phyloP scores from a whole-genome alignment of 2,329 filamentous ascomycete genomes.

The Pezicula rhizophila region DNA sequence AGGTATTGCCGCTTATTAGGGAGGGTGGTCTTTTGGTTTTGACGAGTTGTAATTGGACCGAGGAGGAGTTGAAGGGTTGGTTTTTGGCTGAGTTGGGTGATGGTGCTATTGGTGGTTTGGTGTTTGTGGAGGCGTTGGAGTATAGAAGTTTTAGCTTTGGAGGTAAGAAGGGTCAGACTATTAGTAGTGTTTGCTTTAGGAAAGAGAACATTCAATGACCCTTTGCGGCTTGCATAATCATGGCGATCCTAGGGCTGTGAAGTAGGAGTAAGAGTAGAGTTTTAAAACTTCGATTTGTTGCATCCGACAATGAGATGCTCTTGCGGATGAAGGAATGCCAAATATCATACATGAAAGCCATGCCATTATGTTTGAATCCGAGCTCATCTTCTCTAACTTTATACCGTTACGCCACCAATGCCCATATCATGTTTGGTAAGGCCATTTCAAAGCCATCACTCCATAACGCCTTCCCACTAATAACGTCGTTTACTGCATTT shows the following conservation, averaged over 20 bases:
- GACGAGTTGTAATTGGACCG: slow-evolving; percentile 98
- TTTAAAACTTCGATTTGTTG: too few species aligned
- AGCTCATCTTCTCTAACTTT: too few species aligned
- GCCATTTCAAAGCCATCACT: too few species aligned
- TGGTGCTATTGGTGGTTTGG: slow-evolving; percentile 15
- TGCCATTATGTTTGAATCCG: too few species aligned
- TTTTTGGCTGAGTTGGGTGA: slow-evolving; percentile 52
- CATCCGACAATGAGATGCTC: too few species aligned
- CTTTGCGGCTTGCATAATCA: not conserved
- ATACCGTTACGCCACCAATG: not conserved
- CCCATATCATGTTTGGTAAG: not conserved
- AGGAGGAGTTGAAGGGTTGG: slow-evolving; percentile 76
- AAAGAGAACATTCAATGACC: slow-evolving; percentile 28
- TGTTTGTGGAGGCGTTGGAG: slow-evolving; percentile 61
- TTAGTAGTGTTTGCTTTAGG: slow-evolving; percentile 79
- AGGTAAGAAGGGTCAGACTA: slow-evolving; percentile 79
- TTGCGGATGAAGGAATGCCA: too few species aligned
- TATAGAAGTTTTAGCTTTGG: slow-evolving; percentile 89
- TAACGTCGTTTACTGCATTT: slow-evolving; percentile 36
- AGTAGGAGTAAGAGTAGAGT: too few species aligned
- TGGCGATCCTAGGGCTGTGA: too few species aligned
- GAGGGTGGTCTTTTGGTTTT: slow-evolving; percentile 70
- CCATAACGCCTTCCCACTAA: not conserved
- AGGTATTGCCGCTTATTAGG: slow-evolving; percentile 63
- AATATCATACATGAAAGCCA: too few species aligned